Evolutionary conservation across 225 moss, liverwort and hornwort genomes (phyloP).

Genomic region (Anthoceros angustus): DNA sequence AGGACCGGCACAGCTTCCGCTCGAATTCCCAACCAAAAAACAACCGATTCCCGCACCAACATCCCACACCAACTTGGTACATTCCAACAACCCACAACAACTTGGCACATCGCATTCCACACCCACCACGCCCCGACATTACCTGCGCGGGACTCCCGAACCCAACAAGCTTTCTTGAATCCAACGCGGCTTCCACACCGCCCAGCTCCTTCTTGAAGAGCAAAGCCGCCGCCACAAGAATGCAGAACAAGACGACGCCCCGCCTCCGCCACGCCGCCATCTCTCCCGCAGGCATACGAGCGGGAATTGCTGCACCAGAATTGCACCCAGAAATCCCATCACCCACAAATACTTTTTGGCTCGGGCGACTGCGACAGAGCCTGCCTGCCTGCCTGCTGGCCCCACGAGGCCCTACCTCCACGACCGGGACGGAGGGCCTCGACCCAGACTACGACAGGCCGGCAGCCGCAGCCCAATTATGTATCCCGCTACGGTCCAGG

Average conservation of each 20-base stretch:
- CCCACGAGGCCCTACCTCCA: too few species aligned
- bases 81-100: not conserved
- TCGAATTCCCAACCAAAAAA: not conserved
- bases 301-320: not conserved
- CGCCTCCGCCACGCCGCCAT: not conserved
- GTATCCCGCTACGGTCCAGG: too few species aligned
- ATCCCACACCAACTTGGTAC: not conserved
- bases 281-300: not conserved
- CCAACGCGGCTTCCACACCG: not conserved
- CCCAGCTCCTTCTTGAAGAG: not conserved
- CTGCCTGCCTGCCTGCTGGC: too few species aligned
- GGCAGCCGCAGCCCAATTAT: too few species aligned
- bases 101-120: not conserved
- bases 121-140: not conserved
- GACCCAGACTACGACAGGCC: too few species aligned
- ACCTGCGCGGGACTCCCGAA: not conserved
- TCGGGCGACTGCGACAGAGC: too few species aligned
- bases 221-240: not conserved
- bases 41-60: not conserved
- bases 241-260: not conserved
- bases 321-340: not conserved
- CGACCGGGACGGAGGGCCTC: too few species aligned
- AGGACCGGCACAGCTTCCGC: too few species aligned
- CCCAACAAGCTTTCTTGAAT: not conserved
- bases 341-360: not conserved